phyloP scores from a whole-genome alignment of 2,329 filamentous ascomycete species.

The Colletotrichum caudatum region DNA sequence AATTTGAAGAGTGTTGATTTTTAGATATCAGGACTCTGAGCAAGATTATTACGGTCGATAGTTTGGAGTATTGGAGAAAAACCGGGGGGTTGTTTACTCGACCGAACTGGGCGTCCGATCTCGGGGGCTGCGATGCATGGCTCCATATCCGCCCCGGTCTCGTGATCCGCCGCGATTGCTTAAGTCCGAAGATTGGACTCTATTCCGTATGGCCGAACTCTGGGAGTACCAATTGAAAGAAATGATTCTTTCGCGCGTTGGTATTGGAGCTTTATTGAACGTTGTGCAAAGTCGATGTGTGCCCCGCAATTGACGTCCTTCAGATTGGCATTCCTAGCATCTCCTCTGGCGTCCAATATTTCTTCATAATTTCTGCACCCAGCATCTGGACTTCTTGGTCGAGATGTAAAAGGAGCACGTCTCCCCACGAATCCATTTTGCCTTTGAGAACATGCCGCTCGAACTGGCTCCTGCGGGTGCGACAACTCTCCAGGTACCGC shows the following conservation, averaged over 20 bases:
- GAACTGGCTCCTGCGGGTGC: constrained; percentile 70
- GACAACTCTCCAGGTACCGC: constrained; percentile 74
- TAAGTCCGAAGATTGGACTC: background rate
- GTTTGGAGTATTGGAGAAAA: background rate
- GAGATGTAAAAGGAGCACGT: constrained; percentile 83
- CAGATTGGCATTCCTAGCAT: constrained; percentile 78
- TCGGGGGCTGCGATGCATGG: constrained; percentile 6
- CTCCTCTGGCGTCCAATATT: constrained; percentile 83
- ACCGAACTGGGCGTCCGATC: constrained; percentile 11
- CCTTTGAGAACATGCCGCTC: constrained; percentile 70
- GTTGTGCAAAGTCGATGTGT: background rate
- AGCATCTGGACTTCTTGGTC: constrained; percentile 85
- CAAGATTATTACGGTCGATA: background rate
- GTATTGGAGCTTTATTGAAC: background rate
- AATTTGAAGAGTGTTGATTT: background rate
- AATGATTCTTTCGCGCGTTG: background rate
- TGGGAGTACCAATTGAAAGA: background rate
- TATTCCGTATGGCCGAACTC: background rate
- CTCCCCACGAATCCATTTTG: constrained; percentile 82
- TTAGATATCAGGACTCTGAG: no score
- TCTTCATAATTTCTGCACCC: constrained; percentile 87
- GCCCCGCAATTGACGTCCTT: constrained; percentile 30
- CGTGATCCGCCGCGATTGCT: background rate
- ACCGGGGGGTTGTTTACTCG: background rate
- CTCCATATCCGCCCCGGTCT: constrained; percentile 7